Evolutionary conservation across 1,139 yeast species (phyloP).

Genomic region (Candida tropicalis): DNA sequence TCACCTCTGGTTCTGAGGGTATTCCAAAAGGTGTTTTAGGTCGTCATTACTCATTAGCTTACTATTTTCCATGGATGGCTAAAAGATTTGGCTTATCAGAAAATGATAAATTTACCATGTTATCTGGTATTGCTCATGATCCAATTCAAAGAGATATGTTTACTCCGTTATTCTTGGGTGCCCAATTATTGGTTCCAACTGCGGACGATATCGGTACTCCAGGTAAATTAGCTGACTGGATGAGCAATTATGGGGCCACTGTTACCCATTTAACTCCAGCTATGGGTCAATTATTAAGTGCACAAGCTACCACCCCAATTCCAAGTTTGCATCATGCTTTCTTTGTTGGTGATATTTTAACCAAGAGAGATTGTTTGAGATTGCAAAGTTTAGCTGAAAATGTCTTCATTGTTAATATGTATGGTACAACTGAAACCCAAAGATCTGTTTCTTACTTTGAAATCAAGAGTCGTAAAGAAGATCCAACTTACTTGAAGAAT

Average conservation of each 20-base stretch:
- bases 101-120: slow-evolving; percentile 91
- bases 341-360: slow-evolving; percentile 96
- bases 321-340: slow-evolving; percentile 92
- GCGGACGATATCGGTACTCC: slow-evolving; percentile 98
- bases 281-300: slow-evolving; percentile 96
- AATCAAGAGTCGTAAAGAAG: slow-evolving; percentile 70
- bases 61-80: slow-evolving; percentile 99
- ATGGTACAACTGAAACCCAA: slow-evolving; percentile 99
- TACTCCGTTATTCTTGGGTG: slow-evolving; percentile 95
- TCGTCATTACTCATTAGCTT: slow-evolving; percentile 93
- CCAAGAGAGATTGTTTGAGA: slow-evolving; percentile 94
- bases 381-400: slow-evolving; percentile 90
- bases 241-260: slow-evolving; percentile 87
- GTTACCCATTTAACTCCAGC: slow-evolving; percentile 99
- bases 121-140: slow-evolving; percentile 98
- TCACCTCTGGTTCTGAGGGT: slow-evolving; percentile 99
- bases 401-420: slow-evolving; percentile 93
- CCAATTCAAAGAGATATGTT: slow-evolving; percentile 99
- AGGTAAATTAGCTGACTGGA: slow-evolving; percentile 96
- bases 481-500: slow-evolving; percentile 73
- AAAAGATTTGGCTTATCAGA: slow-evolving; percentile 74
- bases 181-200: slow-evolving; percentile 89
- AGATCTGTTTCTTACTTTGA: slow-evolving; percentile 95
- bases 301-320: slow-evolving; percentile 91
- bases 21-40: slow-evolving; percentile 98